These are phyloP conservation scores for Cyclotella baltica DNA, from an alignment of 108 stramenopile species.

Conservation along the genomic window DNA sequence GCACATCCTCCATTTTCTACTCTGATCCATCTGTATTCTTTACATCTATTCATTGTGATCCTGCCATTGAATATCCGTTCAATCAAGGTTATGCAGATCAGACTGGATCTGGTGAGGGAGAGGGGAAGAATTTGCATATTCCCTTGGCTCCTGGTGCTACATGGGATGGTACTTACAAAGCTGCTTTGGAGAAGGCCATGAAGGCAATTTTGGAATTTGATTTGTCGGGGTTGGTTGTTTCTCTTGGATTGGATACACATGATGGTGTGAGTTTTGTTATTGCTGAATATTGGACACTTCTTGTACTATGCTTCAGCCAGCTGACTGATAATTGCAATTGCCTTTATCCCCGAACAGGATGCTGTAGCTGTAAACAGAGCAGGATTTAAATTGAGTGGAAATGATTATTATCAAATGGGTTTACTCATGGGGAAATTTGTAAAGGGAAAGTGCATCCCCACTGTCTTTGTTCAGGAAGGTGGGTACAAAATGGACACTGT, in stretches of 20 bases:
- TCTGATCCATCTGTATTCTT: constrained; percentile 68
- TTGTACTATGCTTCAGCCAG: constrained; percentile 7
- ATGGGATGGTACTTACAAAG: constrained; percentile 65
- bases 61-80: constrained; percentile 85
- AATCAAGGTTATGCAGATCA: constrained; percentile 83
- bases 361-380: constrained; percentile 69
- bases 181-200: constrained; percentile 62
- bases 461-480: constrained; percentile 80
- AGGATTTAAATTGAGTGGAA: constrained; percentile 65
- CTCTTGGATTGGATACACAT: constrained; percentile 82
- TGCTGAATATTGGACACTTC: too few species aligned
- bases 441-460: constrained; percentile 43
- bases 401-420: constrained; percentile 74
- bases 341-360: constrained; percentile 52
- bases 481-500: constrained; percentile 84
- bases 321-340: too few species aligned
- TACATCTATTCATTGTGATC: constrained; percentile 81
- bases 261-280: constrained; percentile 36
- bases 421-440: constrained; percentile 52
- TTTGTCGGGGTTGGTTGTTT: constrained; percentile 65
- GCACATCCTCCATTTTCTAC: constrained; percentile 82
- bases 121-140: constrained; percentile 65
- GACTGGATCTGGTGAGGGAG: constrained; percentile 60
- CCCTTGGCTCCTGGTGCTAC: constrained; percentile 71
- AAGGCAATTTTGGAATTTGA: constrained; percentile 55